Base-by-base conservation (phyloP, 2,329 filamentous ascomycete genomes). In the Sclerotinia subarctica region DNA sequence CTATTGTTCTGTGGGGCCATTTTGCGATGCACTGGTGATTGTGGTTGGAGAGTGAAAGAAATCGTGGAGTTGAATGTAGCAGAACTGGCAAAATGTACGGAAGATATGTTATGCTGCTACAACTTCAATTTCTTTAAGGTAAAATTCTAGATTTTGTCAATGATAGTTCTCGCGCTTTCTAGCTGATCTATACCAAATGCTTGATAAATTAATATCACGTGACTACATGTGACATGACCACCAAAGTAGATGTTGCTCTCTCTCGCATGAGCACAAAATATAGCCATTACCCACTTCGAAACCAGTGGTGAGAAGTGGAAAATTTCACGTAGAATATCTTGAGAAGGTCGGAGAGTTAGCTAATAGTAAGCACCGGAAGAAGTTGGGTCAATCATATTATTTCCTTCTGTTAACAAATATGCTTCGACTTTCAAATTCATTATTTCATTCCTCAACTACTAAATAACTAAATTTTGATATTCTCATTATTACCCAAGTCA, bases 1-100 rank as follows among this genome's bases (percentile, higher is more conserved):
- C 26, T 47, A 63, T 63, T 53, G 4, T 53, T 53, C 21, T 54
- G 35, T 24, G 65, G 46, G 3, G 65, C 49, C 65, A 67, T 67
- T 32, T 53, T 67, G 42, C 21, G 42, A 35, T 52, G 10, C 13
- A 26, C 19, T 53, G 8, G 7, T 49, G 26, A 32, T 26, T 46
- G 35, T 21, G 49, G 47, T 63, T 63, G 49, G 15, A 15, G 54
- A 17, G 42, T 46, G 49, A 32, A 51, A 29, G 56, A 62, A 38
- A 26, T 38, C n/a, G n/a, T 19, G 15, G n/a, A 26, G n/a, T 51
- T 35, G n/a, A 42, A 51, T 51, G 29, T 26, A 52, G 15, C 19
- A 38, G n/a, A 52, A 26, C 29, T 15, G 32, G 35, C 8, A 53
- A n/a, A 54, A 47, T 11, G 13, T n/a, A 42, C 21, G 38, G 15